Percentiles rank a stretch among this genome's conserved stretches.
phyloP scores from a whole-genome alignment of 1,139 yeast species.

The Wickerhamomyces sp. region DNA sequence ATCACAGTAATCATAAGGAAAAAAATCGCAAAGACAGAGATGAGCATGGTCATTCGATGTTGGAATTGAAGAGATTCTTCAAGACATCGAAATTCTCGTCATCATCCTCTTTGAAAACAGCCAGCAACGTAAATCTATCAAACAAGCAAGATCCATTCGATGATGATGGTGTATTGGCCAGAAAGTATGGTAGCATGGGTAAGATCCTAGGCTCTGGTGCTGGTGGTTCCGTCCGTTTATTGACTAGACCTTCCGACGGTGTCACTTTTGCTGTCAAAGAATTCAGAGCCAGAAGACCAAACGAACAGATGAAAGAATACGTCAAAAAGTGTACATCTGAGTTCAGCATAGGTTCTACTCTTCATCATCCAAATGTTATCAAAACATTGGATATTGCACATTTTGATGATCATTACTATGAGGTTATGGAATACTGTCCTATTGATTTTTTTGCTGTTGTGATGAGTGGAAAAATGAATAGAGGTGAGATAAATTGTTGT shows the following conservation, averaged over 20 bases:
- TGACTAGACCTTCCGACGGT: conserved; percentile 74
- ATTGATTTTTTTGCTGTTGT: conserved; percentile 95
- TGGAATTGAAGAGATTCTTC: conserved; percentile 70
- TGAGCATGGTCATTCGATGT: conserved; percentile 53
- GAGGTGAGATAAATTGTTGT: conserved; percentile 83
- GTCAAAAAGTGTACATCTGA: conserved; percentile 96
- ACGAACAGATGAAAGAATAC: conserved; percentile 84
- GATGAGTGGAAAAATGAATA: conserved; percentile 91
- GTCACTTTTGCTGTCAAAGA: conserved; percentile 95
- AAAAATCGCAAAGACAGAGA: conserved; percentile 1
- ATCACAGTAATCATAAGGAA: too few relatives aligned
- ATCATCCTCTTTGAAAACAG: conserved; percentile 12
- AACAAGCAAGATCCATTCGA: conserved; percentile 34
- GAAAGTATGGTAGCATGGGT: conserved; percentile 86
- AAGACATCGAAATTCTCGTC: conserved; percentile 24
- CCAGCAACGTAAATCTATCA: conserved; percentile 5
- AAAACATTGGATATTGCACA: conserved; percentile 90
- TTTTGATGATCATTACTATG: conserved; percentile 81
- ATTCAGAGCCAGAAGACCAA: conserved; percentile 78
- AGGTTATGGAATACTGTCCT: conserved; percentile 97
- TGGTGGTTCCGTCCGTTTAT: conserved; percentile 90
- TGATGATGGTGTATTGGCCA: conserved; percentile 62
- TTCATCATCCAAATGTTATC: conserved; percentile 90
- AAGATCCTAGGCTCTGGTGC: conserved; percentile 95
- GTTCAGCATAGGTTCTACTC: conserved; percentile 92